phyloP scores from a whole-genome alignment of 768 basidiomycete species.

The Suillus clintonianus region DNA sequence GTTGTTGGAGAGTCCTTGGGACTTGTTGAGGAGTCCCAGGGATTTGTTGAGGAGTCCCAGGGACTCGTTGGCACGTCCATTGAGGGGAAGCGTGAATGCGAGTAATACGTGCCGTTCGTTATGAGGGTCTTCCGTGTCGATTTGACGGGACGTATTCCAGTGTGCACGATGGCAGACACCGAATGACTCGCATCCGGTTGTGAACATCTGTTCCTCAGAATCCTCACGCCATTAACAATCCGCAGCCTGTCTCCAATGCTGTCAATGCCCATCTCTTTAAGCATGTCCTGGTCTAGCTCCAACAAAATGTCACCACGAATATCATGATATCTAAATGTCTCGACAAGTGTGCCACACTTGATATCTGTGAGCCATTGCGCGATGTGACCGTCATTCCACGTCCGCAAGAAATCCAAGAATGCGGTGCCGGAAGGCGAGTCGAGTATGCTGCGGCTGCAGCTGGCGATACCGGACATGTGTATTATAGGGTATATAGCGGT shows the following conservation, averaged over 20 bases:
- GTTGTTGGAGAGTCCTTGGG: slow-evolving; percentile 22
- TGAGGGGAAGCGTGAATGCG: slow-evolving; percentile 23
- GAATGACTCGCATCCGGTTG: slow-evolving; percentile 13
- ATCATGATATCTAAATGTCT: slow-evolving; percentile 80
- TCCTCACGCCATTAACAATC: slow-evolving; percentile 83
- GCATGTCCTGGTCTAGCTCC: slow-evolving; percentile 82
- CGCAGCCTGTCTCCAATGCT: slow-evolving; percentile 92
- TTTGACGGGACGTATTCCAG: not conserved
- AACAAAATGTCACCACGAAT: slow-evolving; percentile 90
- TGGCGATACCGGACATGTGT: slow-evolving; percentile 34
- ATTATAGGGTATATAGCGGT: slow-evolving; percentile 31
- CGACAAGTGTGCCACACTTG: slow-evolving; percentile 68
- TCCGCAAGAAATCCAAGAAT: slow-evolving; percentile 61
- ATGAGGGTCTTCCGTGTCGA: slow-evolving; percentile 4
- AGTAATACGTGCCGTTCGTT: slow-evolving; percentile 6
- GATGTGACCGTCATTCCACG: slow-evolving; percentile 75
- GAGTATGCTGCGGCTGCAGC: slow-evolving; percentile 35
- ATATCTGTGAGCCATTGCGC: slow-evolving; percentile 80
- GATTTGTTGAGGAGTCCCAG: too few relatives aligned
- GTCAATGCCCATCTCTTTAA: slow-evolving; percentile 88
- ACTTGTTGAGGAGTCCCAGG: slow-evolving; percentile 8
- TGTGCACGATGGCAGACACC: not conserved
- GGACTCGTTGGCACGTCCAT: not conserved
- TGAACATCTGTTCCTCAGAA: slow-evolving; percentile 64
- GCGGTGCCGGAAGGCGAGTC: slow-evolving; percentile 60